These are phyloP conservation scores for Sphaerulina populicola DNA, from an alignment of 2,329 filamentous ascomycete genomes.

Conservation along the genomic window DNA sequence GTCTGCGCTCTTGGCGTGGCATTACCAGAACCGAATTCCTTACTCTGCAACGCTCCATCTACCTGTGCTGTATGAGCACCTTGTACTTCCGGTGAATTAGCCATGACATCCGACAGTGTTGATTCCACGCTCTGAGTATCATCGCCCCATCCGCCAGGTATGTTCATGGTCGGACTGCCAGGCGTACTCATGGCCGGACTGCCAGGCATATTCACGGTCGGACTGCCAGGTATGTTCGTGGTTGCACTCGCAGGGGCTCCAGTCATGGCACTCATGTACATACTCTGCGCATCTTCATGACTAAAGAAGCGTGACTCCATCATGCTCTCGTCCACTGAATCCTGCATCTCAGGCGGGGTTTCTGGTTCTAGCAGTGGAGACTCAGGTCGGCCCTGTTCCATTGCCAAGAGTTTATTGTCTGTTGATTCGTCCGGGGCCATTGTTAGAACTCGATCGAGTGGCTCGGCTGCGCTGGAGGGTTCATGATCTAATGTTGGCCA, in stretches of 20 bases:
- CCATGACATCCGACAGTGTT: constrained; percentile 20
- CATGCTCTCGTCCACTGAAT: constrained; percentile 24
- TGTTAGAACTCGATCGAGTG: constrained; percentile 18
- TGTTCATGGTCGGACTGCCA: constrained; percentile 18
- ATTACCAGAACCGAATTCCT: constrained; percentile 17
- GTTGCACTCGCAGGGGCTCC: constrained; percentile 12
- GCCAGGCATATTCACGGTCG: constrained; percentile 33
- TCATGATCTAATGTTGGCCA: constrained; percentile 24
- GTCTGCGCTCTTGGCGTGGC: constrained; percentile 25
- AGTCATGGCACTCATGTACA: constrained; percentile 69
- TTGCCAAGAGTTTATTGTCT: constrained; percentile 23
- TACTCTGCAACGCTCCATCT: constrained; percentile 6
- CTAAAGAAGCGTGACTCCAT: constrained; percentile 59
- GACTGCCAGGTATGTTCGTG: constrained; percentile 32
- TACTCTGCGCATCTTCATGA: constrained; percentile 73
- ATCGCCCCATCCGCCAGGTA: constrained; percentile 41
- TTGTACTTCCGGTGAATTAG: neutral
- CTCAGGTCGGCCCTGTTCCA: constrained; percentile 11
- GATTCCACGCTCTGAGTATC: constrained; percentile 24
- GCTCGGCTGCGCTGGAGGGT: constrained; percentile 17
- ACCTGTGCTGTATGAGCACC: neutral
- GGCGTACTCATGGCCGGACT: constrained; percentile 13
- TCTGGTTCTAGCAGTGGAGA: constrained; percentile 1
- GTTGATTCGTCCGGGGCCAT: constrained; percentile 2
- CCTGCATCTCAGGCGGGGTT: constrained; percentile 5